Base-by-base conservation (phyloP, 768 basidiomycete species). In the Pisolithus orientalis region DNA sequence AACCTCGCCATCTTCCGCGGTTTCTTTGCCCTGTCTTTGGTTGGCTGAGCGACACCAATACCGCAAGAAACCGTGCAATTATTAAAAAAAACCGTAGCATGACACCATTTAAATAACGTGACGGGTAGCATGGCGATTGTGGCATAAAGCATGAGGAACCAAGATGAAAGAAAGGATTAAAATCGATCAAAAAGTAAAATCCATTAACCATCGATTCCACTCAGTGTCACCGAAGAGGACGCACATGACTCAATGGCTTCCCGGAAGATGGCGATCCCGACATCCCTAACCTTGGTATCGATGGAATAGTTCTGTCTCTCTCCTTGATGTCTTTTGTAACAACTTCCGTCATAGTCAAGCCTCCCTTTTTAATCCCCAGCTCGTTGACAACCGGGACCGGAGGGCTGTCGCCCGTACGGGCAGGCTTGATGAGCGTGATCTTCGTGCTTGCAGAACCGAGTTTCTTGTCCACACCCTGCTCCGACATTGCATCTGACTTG, bases 231-330 rank as follows among this genome's bases (percentile, higher is more conserved):
- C 84, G 75, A 76, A 82, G 80, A 76, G 80, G 79, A 90, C 88
- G 86, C 82, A 91, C 88, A 83, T 91, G 88, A 71, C 80, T 83
- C 75, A 90, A 70, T 59, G 87, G 83, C 66, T 81, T 83, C 57
- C 80, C 77, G 56, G 79, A 72, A 39, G 72, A 62, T 54, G 77
- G 75, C 54, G 75, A 61, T 53, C 58, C 50, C 38, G 64, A 42
- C 14, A 45, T 52, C 1, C 62, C 60, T 32, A 51, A 51, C 49
- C 59, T 57, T 29, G 63, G 63, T 47, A 58, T 65, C 56, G 61
- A 66, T 11, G 59, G 39, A 53, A 40, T 11, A 49, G 48, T 49
- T 34, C 47, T 43, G 17, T n/a, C 47, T 45, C 54, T 25, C 29
- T 16, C 31, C 10, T 6, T 11, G 24, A 21, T 3, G 31, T 31